phyloP scores from a whole-genome alignment of 352 stramenopile species.

The Phytophthora nicotianae region DNA sequence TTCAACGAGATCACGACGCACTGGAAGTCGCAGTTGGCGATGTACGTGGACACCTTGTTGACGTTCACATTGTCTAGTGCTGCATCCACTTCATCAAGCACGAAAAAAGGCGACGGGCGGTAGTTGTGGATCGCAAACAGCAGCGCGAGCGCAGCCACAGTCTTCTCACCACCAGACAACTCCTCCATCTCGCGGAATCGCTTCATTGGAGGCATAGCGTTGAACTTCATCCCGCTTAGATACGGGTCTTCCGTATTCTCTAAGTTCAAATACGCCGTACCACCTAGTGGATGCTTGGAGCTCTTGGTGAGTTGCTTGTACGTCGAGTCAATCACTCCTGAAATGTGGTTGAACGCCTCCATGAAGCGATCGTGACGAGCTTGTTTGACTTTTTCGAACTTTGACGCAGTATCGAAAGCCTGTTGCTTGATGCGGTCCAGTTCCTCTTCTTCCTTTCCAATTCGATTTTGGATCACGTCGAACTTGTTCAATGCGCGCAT shows the following conservation, averaged over 20 bases:
- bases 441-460: constrained; percentile 84
- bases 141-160: constrained; percentile 97
- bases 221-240: constrained; percentile 99
- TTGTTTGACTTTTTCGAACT: constrained; percentile 84
- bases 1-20: constrained; percentile 99
- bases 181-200: constrained; percentile 98
- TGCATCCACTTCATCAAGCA: constrained; percentile 99
- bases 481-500: constrained; percentile 94
- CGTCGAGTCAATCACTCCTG: constrained; percentile 93
- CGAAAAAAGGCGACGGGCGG: constrained; percentile 96
- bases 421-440: constrained; percentile 75
- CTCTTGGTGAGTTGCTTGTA: constrained; percentile 98
- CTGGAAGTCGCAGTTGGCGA: constrained; percentile 95
- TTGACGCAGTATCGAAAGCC: constrained; percentile 57
- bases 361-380: constrained; percentile 86
- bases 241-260: constrained; percentile 96
- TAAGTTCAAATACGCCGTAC: constrained; percentile 84
- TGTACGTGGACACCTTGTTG: constrained; percentile 98
- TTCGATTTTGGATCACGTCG: constrained; percentile 82
- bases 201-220: constrained; percentile 99
- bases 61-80: constrained; percentile 99
- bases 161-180: constrained; percentile 99
- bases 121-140: constrained; percentile 99
- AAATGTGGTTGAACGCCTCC: constrained; percentile 96
- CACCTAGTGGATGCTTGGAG: constrained; percentile 95